Percentiles rank a stretch among this genome's conserved stretches.
Evolutionary conservation across 495 filamentous ascomycete genomes (phyloP).

Genomic region (Pyrenopolyporus hunteri): DNA sequence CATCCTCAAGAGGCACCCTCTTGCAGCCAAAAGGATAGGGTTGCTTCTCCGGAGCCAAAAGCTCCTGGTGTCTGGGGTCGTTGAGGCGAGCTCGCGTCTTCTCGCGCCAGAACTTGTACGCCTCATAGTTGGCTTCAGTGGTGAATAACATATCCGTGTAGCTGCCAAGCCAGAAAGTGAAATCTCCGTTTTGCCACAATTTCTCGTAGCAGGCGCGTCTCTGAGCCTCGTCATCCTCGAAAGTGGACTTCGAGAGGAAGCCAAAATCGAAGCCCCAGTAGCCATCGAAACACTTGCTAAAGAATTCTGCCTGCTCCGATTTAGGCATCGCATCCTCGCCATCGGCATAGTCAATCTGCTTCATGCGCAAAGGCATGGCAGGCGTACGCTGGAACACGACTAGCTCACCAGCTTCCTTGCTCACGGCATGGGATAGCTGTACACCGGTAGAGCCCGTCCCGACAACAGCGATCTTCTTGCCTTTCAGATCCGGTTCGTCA

Average conservation of each 20-base stretch:
- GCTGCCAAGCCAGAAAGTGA: slow-evolving; percentile 54
- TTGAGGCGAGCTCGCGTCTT: slow-evolving; percentile 57
- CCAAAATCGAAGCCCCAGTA: slow-evolving; percentile 54
- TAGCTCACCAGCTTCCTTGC: slow-evolving; percentile 44
- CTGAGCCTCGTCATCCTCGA: slow-evolving; percentile 54
- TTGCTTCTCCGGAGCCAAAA: slow-evolving; percentile 60
- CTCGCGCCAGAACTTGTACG: slow-evolving; percentile 64
- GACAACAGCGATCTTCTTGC: slow-evolving; percentile 60
- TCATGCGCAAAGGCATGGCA: slow-evolving; percentile 59
- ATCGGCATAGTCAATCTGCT: slow-evolving; percentile 46
- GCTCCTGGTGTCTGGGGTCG: slow-evolving; percentile 55
- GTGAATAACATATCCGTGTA: slow-evolving; percentile 58
- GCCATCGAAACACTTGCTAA: slow-evolving; percentile 47
- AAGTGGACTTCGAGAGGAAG: slow-evolving; percentile 46
- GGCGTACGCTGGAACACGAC: slow-evolving; percentile 61
- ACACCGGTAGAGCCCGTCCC: slow-evolving; percentile 67
- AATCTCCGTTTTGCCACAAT: slow-evolving; percentile 57
- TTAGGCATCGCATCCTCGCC: slow-evolving; percentile 56
- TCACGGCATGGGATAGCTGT: slow-evolving; percentile 59
- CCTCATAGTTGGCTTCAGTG: slow-evolving; percentile 52
- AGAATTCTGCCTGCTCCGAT: slow-evolving; percentile 52
- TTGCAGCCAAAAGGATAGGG: slow-evolving; percentile 63
- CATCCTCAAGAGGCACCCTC: slow-evolving; percentile 58
- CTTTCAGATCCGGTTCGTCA: slow-evolving; percentile 51
- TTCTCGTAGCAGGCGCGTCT: slow-evolving; percentile 53